Evolutionary conservation across 2,329 filamentous ascomycete genomes (phyloP).

Genomic region (Sporothrix pallida): DNA sequence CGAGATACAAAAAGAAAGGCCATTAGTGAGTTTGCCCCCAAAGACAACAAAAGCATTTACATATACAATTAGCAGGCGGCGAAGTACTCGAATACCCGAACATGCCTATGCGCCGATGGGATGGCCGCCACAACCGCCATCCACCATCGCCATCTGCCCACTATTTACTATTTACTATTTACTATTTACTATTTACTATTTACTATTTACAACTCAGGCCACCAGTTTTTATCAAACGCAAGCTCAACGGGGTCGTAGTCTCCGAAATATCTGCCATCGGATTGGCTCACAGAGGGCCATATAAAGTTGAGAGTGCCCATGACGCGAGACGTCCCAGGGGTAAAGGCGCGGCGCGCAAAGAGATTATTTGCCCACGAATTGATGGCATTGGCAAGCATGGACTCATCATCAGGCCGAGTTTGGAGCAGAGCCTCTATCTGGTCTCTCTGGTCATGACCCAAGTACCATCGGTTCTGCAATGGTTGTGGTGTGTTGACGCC

Average conservation of each 20-base stretch:
- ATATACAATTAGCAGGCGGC: constrained; percentile 19
- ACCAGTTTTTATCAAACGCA: constrained; percentile 20
- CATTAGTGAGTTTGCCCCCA: constrained; percentile 13
- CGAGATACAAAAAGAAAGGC: constrained; percentile 20
- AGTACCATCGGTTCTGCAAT: constrained; percentile 7
- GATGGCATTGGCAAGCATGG: constrained; percentile 18
- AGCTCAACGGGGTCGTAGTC: not conserved
- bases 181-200: too few species aligned
- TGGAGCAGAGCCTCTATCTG: constrained; percentile 9
- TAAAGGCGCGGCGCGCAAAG: constrained; percentile 9
- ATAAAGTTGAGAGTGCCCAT: constrained; percentile 14
- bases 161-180: too few species aligned
- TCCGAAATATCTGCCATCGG: constrained; percentile 12
- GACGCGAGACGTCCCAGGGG: constrained; percentile 11
- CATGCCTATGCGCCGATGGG: too few species aligned
- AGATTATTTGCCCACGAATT: constrained; percentile 14
- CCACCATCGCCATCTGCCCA: too few species aligned
- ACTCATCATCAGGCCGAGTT: constrained; percentile 9
- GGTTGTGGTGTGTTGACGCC: constrained; percentile 2
- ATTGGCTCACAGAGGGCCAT: constrained; percentile 15
- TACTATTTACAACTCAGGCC: not conserved
- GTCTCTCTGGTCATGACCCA: not conserved
- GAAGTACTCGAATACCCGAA: constrained; percentile 5
- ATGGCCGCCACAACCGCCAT: too few species aligned
- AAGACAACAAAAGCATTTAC: constrained; percentile 18